Evolutionary conservation across 768 basidiomycete genomes (phyloP).

Genomic region (Suillus paluster): DNA sequence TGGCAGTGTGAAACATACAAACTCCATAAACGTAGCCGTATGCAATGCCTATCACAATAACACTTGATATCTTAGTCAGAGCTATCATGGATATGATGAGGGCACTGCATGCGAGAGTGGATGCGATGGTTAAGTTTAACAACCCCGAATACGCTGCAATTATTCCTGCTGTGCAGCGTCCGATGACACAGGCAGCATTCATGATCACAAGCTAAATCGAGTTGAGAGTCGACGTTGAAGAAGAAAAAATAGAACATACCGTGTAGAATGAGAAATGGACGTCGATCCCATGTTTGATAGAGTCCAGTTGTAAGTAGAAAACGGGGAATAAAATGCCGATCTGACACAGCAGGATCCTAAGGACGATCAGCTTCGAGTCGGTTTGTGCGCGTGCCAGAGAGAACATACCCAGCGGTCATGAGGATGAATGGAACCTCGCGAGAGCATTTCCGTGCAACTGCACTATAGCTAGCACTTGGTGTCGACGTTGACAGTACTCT

Average conservation of each 20-base stretch:
- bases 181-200: constrained; percentile 53
- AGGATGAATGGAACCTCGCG: constrained; percentile 28
- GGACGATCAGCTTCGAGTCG: background rate
- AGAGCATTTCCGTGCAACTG: constrained; percentile 26
- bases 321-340: constrained; percentile 53
- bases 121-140: constrained; percentile 46
- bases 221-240: background rate
- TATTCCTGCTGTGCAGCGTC: constrained; percentile 48
- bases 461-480: constrained; percentile 18
- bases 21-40: constrained; percentile 56
- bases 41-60: constrained; percentile 45
- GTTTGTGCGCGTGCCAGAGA: background rate
- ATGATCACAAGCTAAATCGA: constrained; percentile 51
- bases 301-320: constrained; percentile 63
- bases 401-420: constrained; percentile 25
- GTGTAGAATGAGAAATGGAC: constrained; percentile 57
- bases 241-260: constrained; percentile 32
- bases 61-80: constrained; percentile 41
- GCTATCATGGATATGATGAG: constrained; percentile 51
- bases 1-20: constrained; percentile 30
- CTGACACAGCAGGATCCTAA: constrained; percentile 24
- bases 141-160: constrained; percentile 46
- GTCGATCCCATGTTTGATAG: constrained; percentile 51
- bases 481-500: constrained; percentile 36
- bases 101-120: constrained; percentile 40